Base-by-base conservation (phyloP, 192 early-diverging fungal species). In the Rhizophagus prolifer region DNA sequence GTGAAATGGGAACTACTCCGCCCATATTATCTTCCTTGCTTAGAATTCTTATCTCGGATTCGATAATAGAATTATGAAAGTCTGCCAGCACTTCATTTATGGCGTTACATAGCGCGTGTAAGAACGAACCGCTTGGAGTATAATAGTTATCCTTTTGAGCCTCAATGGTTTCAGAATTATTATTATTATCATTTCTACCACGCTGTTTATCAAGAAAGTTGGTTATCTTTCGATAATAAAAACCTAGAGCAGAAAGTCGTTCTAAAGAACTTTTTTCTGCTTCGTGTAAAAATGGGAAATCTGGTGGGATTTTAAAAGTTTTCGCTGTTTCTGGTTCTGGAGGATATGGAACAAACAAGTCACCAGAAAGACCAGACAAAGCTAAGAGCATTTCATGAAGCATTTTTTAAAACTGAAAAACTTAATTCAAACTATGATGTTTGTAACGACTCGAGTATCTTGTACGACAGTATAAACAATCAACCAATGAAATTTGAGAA, bases 311-410 rank as follows among this genome's bases (percentile, higher is more conserved):
- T 23, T 83, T 85, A 82, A 86, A 92, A 10, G 86, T 87, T 28
- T 71, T 82, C 46, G 88, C 58, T n/a, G 61, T 31, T 13, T 62
- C 59, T 1, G 86, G 83, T 10, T 79, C 69, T 21, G 73, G 58
- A 7, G 89, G 88, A 46, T 78, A 84, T 1, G 88, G 88, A 9
- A 83, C 82, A 79, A 93, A 93, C 60, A 93, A 83, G 70, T 91
- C 92, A 26, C 91, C 90, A 13, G 91, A 83, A 41, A 86, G 83
- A 19, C 92, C 92, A 13, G 87, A 85, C 23, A 93, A 84, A 21
- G 85, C 83, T 69, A 91, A 78, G 41, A 93, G 87, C 60, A 92
- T 78, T 81, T 93, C 92, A 80, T 93, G 92, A n/a, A 92, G 82
- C 91, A 92, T 92, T 34, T 25, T 70, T 8, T 6, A 8, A 38